A percentile compares a stretch with the other conserved stretches of the same genome.
Evolutionary conservation across 2,329 filamentous ascomycete genomes (phyloP).

Genomic region (Sphaceloma murrayae): DNA sequence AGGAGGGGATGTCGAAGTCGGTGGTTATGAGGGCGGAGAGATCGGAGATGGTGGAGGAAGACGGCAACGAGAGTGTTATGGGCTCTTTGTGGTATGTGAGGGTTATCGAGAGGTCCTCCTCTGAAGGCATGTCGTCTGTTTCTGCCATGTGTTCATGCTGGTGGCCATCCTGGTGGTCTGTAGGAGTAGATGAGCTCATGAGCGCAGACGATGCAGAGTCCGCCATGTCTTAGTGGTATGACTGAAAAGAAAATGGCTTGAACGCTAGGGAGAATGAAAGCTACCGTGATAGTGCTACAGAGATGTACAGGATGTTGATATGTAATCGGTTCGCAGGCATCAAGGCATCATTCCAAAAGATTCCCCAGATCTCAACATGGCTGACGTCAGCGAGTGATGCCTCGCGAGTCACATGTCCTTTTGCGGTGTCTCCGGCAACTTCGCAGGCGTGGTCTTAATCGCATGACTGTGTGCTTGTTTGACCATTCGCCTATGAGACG

Average conservation of each 20-base stretch:
- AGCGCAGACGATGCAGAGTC: too few species aligned
- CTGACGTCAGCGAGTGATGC: conserved; percentile 8
- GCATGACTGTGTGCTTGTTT: too few species aligned
- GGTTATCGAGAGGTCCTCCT: conserved; percentile 34
- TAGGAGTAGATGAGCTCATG: too few species aligned
- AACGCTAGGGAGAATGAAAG: background rate
- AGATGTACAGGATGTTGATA: background rate
- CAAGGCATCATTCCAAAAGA: background rate
- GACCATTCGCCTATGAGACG: too few species aligned
- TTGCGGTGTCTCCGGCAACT: background rate
- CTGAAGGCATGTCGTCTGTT: background rate
- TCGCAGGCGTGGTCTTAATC: background rate
- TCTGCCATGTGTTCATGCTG: too few species aligned
- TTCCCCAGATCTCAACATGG: conserved; percentile 10
- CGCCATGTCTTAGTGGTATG: too few species aligned
- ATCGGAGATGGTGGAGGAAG: conserved; percentile 44
- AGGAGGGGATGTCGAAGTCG: conserved; percentile 48
- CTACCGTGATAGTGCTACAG: too few species aligned
- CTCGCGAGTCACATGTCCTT: background rate
- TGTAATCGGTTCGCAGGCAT: conserved; percentile 13
- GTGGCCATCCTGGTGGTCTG: too few species aligned
- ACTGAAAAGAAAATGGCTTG: too few species aligned
- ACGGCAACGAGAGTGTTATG: conserved; percentile 39
- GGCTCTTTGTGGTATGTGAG: conserved; percentile 47
- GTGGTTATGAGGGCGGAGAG: conserved; percentile 51